Percentiles rank a stretch among this genome's conserved stretches.
These are phyloP conservation scores for Lactarius vividus DNA, from an alignment of 768 basidiomycete genomes.

Conservation along the genomic window DNA sequence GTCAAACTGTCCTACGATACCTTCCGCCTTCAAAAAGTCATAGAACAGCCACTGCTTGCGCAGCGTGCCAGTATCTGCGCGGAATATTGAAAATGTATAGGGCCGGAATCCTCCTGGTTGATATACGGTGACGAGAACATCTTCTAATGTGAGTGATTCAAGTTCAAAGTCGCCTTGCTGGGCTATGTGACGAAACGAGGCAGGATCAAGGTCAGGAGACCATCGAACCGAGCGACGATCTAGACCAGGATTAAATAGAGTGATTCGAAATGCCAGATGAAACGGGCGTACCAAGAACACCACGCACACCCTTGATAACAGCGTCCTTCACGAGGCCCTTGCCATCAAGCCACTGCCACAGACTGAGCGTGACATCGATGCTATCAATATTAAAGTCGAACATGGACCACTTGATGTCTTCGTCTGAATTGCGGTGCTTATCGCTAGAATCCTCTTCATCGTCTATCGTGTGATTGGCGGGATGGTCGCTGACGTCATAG, in stretches of 20 bases:
- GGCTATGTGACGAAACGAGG: conserved; percentile 69
- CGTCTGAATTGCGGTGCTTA: conserved; percentile 37
- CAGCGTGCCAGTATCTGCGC: conserved; percentile 78
- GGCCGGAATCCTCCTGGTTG: conserved; percentile 93
- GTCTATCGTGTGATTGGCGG: conserved; percentile 62
- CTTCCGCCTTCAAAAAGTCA: conserved; percentile 87
- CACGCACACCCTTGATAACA: conserved; percentile 90
- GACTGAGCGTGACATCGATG: conserved; percentile 90
- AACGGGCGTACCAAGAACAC: conserved; percentile 68
- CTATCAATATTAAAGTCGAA: conserved; percentile 94
- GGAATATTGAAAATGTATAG: conserved; percentile 89
- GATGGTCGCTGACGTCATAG: conserved; percentile 77
- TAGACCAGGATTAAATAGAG: conserved; percentile 33
- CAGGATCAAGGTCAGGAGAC: conserved; percentile 82
- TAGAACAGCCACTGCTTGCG: conserved; percentile 96
- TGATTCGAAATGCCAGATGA: not conserved
- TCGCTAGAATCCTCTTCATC: conserved; percentile 48
- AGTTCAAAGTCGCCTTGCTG: conserved; percentile 89
- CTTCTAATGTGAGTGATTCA: conserved; percentile 85
- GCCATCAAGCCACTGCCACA: conserved; percentile 92
- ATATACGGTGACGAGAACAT: conserved; percentile 90
- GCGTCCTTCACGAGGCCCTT: conserved; percentile 92
- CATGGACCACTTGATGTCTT: conserved; percentile 77
- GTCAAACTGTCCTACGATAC: conserved; percentile 95
- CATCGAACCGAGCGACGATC: conserved; percentile 85